These are phyloP conservation scores for Tilletia walkeri DNA, from an alignment of 1,284 basidiomycete species.

Conservation along the genomic window DNA sequence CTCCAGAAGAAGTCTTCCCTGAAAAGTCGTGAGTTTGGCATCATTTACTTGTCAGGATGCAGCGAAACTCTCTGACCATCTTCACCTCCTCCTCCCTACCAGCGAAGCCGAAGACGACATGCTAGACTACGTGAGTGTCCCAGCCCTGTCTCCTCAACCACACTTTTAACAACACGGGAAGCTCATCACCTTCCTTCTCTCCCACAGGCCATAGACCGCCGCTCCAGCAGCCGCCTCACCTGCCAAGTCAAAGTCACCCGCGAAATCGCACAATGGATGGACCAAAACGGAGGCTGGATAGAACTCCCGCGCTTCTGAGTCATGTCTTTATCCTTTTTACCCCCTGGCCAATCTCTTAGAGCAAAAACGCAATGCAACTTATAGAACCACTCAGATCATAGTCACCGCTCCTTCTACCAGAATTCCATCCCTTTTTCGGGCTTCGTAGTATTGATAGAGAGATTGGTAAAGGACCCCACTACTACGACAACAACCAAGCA, in stretches of 20 bases:
- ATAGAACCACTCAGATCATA: neutral
- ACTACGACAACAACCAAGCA: constrained; percentile 1
- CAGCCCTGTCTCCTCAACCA: neutral
- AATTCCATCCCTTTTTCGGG: no score
- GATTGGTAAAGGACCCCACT: no score
- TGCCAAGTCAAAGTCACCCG: constrained; percentile 32
- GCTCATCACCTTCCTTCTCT: no score
- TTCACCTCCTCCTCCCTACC: neutral
- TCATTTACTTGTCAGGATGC: neutral
- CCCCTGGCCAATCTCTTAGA: no score
- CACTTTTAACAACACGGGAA: neutral
- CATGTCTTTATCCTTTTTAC: neutral
- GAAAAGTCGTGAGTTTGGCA: neutral
- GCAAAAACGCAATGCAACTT: neutral
- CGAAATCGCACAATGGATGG: constrained; percentile 30
- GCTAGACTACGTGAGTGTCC: constrained; percentile 30
- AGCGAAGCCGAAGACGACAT: constrained; percentile 37
- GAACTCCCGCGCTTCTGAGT: constrained; percentile 29
- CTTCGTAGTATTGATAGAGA: no score
- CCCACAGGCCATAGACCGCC: constrained; percentile 25
- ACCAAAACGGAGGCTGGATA: constrained; percentile 23
- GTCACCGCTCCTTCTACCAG: no score
- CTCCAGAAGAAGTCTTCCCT: constrained; percentile 16
- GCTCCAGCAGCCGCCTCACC: constrained; percentile 26
- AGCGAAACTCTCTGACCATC: neutral